These are phyloP conservation scores for Hysterium pulicare DNA, from an alignment of 2,329 filamentous ascomycete genomes.

Conservation along the genomic window DNA sequence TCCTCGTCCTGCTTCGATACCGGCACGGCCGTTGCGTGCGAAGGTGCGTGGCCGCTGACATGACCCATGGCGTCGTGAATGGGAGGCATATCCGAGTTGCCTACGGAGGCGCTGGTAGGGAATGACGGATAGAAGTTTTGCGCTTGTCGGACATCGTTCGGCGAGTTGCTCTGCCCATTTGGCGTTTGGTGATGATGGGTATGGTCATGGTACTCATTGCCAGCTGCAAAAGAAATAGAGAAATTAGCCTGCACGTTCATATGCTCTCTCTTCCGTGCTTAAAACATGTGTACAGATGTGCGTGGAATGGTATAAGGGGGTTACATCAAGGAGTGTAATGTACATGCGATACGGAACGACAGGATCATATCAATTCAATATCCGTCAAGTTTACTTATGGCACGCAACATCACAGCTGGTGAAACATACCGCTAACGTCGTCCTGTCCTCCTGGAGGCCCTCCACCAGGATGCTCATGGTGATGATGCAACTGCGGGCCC, in stretches of 20 bases:
- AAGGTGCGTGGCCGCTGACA: constrained; percentile 36
- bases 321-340: constrained; percentile 44
- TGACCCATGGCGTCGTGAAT: constrained; percentile 58
- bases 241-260: constrained; percentile 42
- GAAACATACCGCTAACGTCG: constrained; percentile 96
- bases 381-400: constrained; percentile 35
- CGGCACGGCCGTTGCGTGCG: constrained; percentile 41
- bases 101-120: constrained; percentile 54
- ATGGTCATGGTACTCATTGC: constrained; percentile 58
- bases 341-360: constrained; percentile 42
- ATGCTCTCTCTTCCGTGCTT: constrained; percentile 11
- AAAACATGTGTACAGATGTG: constrained; percentile 19
- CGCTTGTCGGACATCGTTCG: constrained; percentile 66
- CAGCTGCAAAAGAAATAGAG: constrained; percentile 48
- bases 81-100: constrained; percentile 60
- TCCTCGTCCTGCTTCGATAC: constrained; percentile 53
- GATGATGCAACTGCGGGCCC: constrained; percentile 63
- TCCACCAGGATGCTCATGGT: constrained; percentile 68
- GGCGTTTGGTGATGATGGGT: constrained; percentile 65
- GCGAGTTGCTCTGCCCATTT: constrained; percentile 50
- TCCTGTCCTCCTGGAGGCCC: constrained; percentile 64
- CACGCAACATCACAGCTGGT: constrained; percentile 74
- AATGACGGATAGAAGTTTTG: constrained; percentile 76
- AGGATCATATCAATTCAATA: constrained; percentile 37
- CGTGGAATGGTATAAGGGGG: constrained; percentile 36